These are phyloP conservation scores for grape (Vitis vinifera) DNA, from an alignment of 164 flowering plant species.

Conservation along the genomic window ASM3070453v1 NC_081821.1:10992001-10992500, in stretches of 20 bases:
- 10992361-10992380: neutral
- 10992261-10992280: neutral
- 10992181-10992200: too few species aligned
- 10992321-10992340: neutral
- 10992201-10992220: neutral
- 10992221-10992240: neutral
- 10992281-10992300: neutral
- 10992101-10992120: too few species aligned
- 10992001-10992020: too few species aligned
- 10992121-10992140: too few species aligned
- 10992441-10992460: neutral
- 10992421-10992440: conserved; percentile 7
- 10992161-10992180: too few species aligned
- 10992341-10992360: neutral
- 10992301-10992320: conserved; percentile 11
- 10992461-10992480: too few species aligned
- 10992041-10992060: too few species aligned
- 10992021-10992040: too few species aligned
- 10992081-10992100: neutral
- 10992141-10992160: too few species aligned
- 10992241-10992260: neutral
- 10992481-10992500: too few species aligned
- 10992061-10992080: too few species aligned
- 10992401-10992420: conserved; percentile 23
- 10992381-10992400: neutral